These are phyloP conservation scores for Spencermartinsiella europaea DNA, from an alignment of 805 yeast genomes.

Conservation along the genomic window DNA sequence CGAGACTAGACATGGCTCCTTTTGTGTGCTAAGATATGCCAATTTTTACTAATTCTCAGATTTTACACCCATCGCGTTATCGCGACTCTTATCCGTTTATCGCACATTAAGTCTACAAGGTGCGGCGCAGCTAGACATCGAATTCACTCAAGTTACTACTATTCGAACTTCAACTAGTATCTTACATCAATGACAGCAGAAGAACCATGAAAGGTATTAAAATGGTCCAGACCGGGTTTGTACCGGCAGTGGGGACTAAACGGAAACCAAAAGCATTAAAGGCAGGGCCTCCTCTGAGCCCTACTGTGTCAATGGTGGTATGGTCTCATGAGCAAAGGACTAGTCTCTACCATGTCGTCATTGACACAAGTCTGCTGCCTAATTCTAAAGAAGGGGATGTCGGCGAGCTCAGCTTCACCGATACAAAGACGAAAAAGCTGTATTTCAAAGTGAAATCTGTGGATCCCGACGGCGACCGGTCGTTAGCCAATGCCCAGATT, in stretches of 20 bases:
- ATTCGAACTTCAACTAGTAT: too few relatives aligned
- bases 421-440: constrained; percentile 30
- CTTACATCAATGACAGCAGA: too few relatives aligned
- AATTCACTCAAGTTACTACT: too few relatives aligned
- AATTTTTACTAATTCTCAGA: too few relatives aligned
- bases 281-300: constrained; percentile 2
- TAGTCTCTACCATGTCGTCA: constrained; percentile 52
- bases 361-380: constrained; percentile 56
- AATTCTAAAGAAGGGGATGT: constrained; percentile 62
- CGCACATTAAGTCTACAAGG: too few relatives aligned
- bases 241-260: constrained; percentile 16
- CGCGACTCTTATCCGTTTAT: too few relatives aligned
- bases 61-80: too few relatives aligned
- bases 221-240: constrained; percentile 10
- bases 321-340: constrained; percentile 64
- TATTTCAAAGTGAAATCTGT: constrained; percentile 24
- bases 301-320: constrained; percentile 20
- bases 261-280: constrained; percentile 12
- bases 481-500: constrained; percentile 22
- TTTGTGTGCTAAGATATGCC: too few relatives aligned
- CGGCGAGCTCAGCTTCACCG: constrained; percentile 45
- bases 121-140: too few relatives aligned
- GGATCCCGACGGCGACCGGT: constrained; percentile 14
- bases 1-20: constrained; percentile 7
- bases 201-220: not conserved